Base-by-base conservation (phyloP, 208 protist species). In the Balamuthia mandrillaris region DNA sequence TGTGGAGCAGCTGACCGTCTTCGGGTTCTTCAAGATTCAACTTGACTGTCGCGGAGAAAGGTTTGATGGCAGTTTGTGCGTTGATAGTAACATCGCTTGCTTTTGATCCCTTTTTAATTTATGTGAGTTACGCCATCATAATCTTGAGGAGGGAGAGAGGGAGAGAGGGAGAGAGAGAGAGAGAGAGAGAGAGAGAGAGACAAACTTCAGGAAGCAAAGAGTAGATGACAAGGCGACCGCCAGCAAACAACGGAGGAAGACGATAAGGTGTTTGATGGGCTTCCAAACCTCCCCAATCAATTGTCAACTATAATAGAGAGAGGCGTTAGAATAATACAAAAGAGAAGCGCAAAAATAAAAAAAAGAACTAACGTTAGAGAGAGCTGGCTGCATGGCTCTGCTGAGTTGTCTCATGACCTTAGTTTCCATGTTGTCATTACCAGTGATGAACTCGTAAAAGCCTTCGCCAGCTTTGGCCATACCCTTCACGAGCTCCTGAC, bases 401-500 rank as follows among this genome's bases (percentile, higher is more conserved):
- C 68, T 51, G 3, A 90, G 49, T 45, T 86, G 85, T 3, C 70
- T 29, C 39, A 86, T 81, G 2, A 88, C 60, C 49, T 90, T 90
- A 16, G 78, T 74, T 24, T 84, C 39, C 35, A 42, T 83, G 39
- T 63, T 33, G 24, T 85, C 41, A n/a, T 83, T 72, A 16, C 45
- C 47, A 2, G 54, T 21, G 21, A 90, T 39, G 66, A 90, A 87
- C 45, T 88, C 85, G 39, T 81, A 29, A 33, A 68, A 63, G 31
- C 86, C 87, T 24, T 81, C 74, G 14, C 77, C 56, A 39, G 77
- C 77, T 39, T 68, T 39, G 9, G 77, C 77, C 39, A 70, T 35
- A 1, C 77, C 77, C n/a, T 70, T 65, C 6, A 84, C 35, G 39
- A 84, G 56, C 5, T 42, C 33, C 2, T 68, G 77, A 27, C 54